Evolutionary conservation across 306 rosid genomes (phyloP), one percentile per base, ranked within the genome.

Genomic region (Hippophae rhamnoides): DNA sequence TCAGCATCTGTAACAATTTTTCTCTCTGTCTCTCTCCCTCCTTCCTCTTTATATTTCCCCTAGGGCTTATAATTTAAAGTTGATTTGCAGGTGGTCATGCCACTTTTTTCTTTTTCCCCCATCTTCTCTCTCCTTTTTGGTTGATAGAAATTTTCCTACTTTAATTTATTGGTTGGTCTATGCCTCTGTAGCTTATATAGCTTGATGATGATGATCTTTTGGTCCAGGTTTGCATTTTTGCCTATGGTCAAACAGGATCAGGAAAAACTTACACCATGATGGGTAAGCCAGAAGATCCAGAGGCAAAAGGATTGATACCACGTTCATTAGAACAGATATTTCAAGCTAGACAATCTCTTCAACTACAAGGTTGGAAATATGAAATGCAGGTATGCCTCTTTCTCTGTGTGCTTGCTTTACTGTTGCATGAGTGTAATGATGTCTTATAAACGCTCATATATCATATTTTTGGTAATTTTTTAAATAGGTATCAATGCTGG

Each of bases 181-280:
- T 50, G 46, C 40, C 66, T 12, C 44, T 66, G 10, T 52, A 9
- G 43, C 71, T 54, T 43, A 13, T 66, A 47, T 64, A 57, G 59
- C 63, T 44, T 57, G 38, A 18, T 18, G 23, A 18, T 18, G 23
- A 18, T 43, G 47, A 13, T 66, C 69, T 82, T 59, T 71, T 76
- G 53, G 63, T 82, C 67, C 74, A 92, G 99, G 99, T 92, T 68
- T 88, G 99, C 74, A 88, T 92, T 65, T 92, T 92, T 47, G 99
- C 99, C 31, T 92, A 92, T 58, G 99, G 99, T 71, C 99, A 92
- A 69, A 92, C 99, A 9, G 96, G 99, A 54, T 92, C 99, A 1
- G 99, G 99, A 11, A 92, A 92, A 79, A 92, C 98, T 18, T 85
- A 88, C 66, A 92, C 99, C 11, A 92, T 92, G 99, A 92, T 92